Evolutionary conservation across 2,329 filamentous ascomycete species (phyloP), one percentile per base, ranked within the genome.

Genomic region (Nigrospora sphaerica): DNA sequence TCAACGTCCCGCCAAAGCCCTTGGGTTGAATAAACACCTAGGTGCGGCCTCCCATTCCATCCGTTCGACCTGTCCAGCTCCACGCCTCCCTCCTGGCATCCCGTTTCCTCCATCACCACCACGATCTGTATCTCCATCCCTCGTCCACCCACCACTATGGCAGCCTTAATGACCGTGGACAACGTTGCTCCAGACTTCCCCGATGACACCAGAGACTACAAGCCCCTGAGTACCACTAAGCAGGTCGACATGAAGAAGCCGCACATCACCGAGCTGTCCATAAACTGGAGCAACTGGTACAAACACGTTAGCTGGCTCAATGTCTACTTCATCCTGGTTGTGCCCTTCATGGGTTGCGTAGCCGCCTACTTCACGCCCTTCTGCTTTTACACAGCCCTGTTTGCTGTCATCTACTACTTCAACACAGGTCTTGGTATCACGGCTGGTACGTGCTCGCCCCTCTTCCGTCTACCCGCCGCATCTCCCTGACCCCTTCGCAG

Each of bases 301-400:
- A 85, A 91, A 72, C 90, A 95, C 64, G 78, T 95, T 74, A 90
- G 95, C 77, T 95, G 90, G 89, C 77, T 95, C 55, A 95, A 95
- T 67, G 83, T 88, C 52, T 78, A 75, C 51, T 78, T 95, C 64
- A 92, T 95, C 64, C 67, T 95, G 54, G 75, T 85, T 55, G 77
- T 95, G 39, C 90, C 91, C 37, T 51, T 91, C 41, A 73, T 79
- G 48, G 90, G 90, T 52, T 78, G 85, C 62, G 68, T 93, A 57
- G 77, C 81, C 46, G 77, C 89, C 44, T 81, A 86, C 69, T 95
- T 85, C 84, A 85, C 88, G 39, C 88, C 88, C 46, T 55, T 63
- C 6, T 46, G 53, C 23, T 31, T 44, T 32, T 60, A 61, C 54
- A 64, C 62, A 2, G 60, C 59, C 28, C 48, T 56, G 7, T 63